Base-by-base conservation (phyloP, 179 eudicot genomes). In the Corrigiola litoralis region DNA sequence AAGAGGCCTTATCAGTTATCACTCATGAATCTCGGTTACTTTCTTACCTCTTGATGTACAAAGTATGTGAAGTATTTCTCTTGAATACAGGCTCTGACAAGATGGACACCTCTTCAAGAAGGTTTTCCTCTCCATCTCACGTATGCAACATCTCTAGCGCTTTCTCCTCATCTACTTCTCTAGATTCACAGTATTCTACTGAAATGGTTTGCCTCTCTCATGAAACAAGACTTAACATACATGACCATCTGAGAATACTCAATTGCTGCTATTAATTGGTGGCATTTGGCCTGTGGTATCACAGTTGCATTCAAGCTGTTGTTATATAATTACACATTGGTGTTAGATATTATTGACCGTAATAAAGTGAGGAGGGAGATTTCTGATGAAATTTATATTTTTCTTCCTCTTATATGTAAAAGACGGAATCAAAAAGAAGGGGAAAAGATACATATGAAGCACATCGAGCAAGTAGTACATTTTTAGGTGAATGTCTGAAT, bases 91-190 rank as follows among this genome's bases (percentile, higher is more conserved):
- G 77, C 72, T 52, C 65, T 92, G 74, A 58, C 68, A 63, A 82
- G 70, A 67, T 80, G 88, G 85, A 85, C 88, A 34, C 75, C 84
- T 69, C 82, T 92, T 61, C 79, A 87, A 75, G 97, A 91, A 81
- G 98, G 98, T 56, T 79, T 92, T 72, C 66, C 75, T 66, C 84
- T 92, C 54, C 96, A 92, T 77, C 81, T 92, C 75, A 70, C 81
- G 97, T 89, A 84, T 59, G 72, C 57, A 46, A 54, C 54, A 32
- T 32, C 10, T 37, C 36, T 66, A n/a, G 44, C 6, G 13, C 58
- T 54, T 42, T 29, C 17, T 52, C 36, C 42, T 50, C 14, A 32
- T 16, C 5, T 17, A 42, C 42, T 40, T 42, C 42, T 41, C 18
- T 21, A 24, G 54, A 23, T 42, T 21, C 44, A 57, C 18, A 18